These are phyloP conservation scores for Ustilago xerochloae DNA, from an alignment of 1,284 basidiomycete genomes.

Conservation along the genomic window DNA sequence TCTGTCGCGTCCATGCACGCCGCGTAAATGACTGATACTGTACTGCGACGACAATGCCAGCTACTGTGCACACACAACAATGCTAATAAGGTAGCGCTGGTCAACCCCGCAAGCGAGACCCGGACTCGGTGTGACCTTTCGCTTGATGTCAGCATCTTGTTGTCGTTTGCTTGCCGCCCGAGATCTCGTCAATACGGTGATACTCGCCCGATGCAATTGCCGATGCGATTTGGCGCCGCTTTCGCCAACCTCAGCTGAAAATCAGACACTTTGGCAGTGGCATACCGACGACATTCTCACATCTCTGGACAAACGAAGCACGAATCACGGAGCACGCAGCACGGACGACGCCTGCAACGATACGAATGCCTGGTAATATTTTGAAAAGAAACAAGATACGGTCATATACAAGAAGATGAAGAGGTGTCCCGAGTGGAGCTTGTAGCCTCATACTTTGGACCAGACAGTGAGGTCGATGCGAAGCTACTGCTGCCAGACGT, in stretches of 20 bases:
- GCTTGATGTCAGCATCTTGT: background rate
- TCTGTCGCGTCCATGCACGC: background rate
- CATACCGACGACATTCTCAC: too few species aligned
- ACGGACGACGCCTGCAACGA: background rate
- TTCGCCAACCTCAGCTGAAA: too few species aligned
- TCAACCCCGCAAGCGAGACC: slow-evolving; percentile 18
- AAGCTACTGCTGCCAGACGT: too few species aligned
- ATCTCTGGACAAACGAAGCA: background rate
- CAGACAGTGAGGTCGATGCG: too few species aligned
- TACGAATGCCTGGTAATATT: slow-evolving; percentile 8
- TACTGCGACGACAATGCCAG: too few species aligned
- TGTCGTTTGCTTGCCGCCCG: background rate
- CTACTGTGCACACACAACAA: background rate
- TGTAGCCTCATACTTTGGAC: background rate
- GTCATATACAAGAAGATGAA: slow-evolving; percentile 17
- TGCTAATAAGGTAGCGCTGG: background rate
- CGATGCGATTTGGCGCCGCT: too few species aligned
- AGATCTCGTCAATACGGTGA: background rate
- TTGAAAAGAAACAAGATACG: slow-evolving; percentile 2
- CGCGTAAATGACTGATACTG: background rate
- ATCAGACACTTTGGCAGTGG: too few species aligned
- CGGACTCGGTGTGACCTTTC: slow-evolving; percentile 5
- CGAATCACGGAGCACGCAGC: background rate
- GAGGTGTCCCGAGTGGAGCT: background rate
- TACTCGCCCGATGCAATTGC: background rate